Base-by-base conservation (phyloP, 2,329 filamentous ascomycete genomes). In the Pseudonectria buxi region DNA sequence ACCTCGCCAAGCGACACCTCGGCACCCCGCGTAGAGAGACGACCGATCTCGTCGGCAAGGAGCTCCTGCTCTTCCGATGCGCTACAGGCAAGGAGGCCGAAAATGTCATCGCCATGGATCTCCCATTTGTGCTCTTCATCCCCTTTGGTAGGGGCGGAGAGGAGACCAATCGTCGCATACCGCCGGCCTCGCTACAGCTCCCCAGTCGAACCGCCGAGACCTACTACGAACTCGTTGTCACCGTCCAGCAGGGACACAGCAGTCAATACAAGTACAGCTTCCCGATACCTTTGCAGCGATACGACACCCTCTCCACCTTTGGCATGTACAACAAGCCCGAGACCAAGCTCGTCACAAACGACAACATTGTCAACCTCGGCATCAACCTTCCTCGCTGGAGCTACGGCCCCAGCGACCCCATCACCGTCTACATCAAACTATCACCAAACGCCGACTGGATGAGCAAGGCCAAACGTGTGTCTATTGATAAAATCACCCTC, bases 261-360 rank as follows among this genome's bases (percentile, higher is more conserved):
- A 79, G 86, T 43, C 87, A 95, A 64, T 87, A 86, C 63, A 94
- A 94, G 63, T 92, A 94, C 62, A 71, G 80, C 4, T 95, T 95
- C 50, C 86, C 92, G 2, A 84, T 96, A 26, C 90, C 90, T 2
- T 78, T 98, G 50, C 80, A 86, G 48, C 76, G 92, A 56, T 98
- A 96, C 67, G 92, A 98, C 61, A 98, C 90, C 2, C 71, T 98
- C 32, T 95, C 89, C 28, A 96, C 92, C 2, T 98, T 98, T 65
- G 92, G 92, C 63, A 96, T 96, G 92, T 98, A 96, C 69, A 96
- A 96, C 64, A 83, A 88, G 36, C 90, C 89, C 12, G 90, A 95
- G 61, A 84, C 83, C 40, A 86, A 87, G 37, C 83, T 94, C 53
- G 78, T 81, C 41, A 86, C 88, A 24, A 79, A 84, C 33, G 92